Evolutionary conservation across 441 rosid species (phyloP).

Genomic region (Gossypium lobatum): DNA sequence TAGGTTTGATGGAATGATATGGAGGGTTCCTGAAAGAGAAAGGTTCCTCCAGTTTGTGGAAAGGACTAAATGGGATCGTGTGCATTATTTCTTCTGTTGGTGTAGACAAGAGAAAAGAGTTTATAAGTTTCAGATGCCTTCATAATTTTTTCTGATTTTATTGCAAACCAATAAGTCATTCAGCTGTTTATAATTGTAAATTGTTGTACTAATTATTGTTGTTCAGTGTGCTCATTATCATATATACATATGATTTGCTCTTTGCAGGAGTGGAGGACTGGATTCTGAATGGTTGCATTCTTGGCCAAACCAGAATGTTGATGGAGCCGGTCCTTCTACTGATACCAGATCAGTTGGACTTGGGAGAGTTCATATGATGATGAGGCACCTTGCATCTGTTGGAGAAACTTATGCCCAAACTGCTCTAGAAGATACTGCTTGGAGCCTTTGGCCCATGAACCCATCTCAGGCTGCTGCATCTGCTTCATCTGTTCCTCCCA

Average conservation of each 20-base stretch:
- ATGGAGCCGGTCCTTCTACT: constrained; percentile 89
- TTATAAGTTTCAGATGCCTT: background rate
- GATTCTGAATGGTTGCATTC: constrained; percentile 72
- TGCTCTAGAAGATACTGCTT: constrained; percentile 83
- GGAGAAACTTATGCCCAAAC: constrained; percentile 92
- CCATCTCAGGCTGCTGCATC: constrained; percentile 64
- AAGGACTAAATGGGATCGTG: background rate
- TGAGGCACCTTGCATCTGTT: constrained; percentile 97
- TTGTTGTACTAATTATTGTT: background rate
- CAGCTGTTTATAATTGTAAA: background rate
- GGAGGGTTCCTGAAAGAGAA: background rate
- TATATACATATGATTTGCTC: background rate
- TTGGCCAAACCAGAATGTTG: constrained; percentile 75
- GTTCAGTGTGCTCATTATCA: background rate
- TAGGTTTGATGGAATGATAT: background rate
- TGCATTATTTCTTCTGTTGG: background rate
- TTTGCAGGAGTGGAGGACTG: constrained; percentile 62
- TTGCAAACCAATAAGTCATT: background rate
- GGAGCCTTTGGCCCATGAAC: constrained; percentile 86
- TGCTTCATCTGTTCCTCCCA: constrained; percentile 46
- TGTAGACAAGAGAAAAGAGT: background rate
- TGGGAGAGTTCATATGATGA: constrained; percentile 92
- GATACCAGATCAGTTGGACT: constrained; percentile 70
- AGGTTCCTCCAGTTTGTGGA: background rate
- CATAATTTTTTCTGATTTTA: background rate